phyloP scores from a whole-genome alignment of 306 rosid genomes.

The Sechiopsis laciniata region DNA sequence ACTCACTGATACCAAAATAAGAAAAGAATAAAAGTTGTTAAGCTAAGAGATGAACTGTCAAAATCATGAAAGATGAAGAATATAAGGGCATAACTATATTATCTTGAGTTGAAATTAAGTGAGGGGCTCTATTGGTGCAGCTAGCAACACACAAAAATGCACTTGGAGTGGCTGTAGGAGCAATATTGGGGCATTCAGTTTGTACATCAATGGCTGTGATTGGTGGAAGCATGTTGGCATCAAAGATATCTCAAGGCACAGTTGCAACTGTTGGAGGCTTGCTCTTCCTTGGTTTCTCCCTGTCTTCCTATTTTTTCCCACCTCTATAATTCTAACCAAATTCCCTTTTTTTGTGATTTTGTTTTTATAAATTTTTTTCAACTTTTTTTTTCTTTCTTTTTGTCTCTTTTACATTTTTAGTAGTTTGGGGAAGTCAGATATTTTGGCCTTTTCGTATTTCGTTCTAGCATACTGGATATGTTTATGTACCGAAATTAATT shows the following conservation, averaged over 20 bases:
- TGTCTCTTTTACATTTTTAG: neutral
- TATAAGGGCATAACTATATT: too few relatives aligned
- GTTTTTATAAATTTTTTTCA: neutral
- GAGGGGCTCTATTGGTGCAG: slow-evolving; percentile 36
- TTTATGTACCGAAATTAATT: neutral
- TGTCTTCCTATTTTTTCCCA: slow-evolving; percentile 91
- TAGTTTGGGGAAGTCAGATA: neutral
- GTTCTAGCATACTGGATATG: neutral
- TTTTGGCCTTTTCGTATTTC: neutral
- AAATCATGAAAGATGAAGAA: neutral
- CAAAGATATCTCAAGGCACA: slow-evolving; percentile 89
- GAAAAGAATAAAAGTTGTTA: too few relatives aligned
- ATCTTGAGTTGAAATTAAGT: neutral
- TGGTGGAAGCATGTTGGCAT: slow-evolving; percentile 97
- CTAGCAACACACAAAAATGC: slow-evolving; percentile 98
- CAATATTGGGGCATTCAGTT: slow-evolving; percentile 86
- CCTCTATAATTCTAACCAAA: slow-evolving; percentile 42
- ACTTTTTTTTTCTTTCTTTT: too few relatives aligned
- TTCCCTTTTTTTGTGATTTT: neutral
- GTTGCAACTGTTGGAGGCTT: slow-evolving; percentile 95
- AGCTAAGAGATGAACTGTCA: too few relatives aligned
- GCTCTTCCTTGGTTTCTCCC: slow-evolving; percentile 88
- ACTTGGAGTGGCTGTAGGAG: slow-evolving; percentile 88
- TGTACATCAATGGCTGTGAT: slow-evolving; percentile 94
- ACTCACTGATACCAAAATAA: too few relatives aligned